Evolutionary conservation across 352 stramenopile species (phyloP).

Genomic region (Phytophthora agathidicida): DNA sequence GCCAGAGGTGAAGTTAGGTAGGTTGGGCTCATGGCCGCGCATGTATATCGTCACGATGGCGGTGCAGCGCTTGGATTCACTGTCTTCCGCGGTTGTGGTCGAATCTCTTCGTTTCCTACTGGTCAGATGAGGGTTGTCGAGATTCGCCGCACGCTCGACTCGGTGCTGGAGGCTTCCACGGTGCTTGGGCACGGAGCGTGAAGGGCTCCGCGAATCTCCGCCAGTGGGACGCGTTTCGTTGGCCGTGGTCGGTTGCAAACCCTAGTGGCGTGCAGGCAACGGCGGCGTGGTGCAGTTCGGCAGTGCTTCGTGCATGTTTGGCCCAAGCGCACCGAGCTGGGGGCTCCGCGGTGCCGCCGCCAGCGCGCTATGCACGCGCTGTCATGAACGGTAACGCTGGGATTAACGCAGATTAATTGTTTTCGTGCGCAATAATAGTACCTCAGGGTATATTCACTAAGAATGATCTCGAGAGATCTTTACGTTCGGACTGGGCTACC

Average conservation of each 20-base stretch:
- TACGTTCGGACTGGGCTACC: too few species aligned
- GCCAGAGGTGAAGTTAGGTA: conserved; percentile 10
- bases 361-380: too few species aligned
- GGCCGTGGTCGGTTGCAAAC: neutral
- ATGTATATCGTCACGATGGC: conserved; percentile 10
- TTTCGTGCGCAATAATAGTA: too few species aligned
- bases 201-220: conserved; percentile 16
- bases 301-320: too few species aligned
- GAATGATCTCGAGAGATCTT: too few species aligned
- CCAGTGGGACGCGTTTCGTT: conserved; percentile 25
- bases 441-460: too few species aligned
- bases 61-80: neutral
- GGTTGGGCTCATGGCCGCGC: conserved; percentile 24
- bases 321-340: too few species aligned
- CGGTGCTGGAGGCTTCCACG: conserved; percentile 9
- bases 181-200: conserved; percentile 6
- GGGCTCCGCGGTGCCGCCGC: too few species aligned
- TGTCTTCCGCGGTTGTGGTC: neutral
- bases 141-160: conserved; percentile 13
- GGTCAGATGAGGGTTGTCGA: conserved; percentile 13
- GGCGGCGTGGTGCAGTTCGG: too few species aligned
- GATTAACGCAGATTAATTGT: too few species aligned
- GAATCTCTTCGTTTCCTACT: conserved; percentile 14
- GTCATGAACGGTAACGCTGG: too few species aligned
- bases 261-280: too few species aligned